Base-by-base conservation (phyloP, 352 stramenopile genomes). In the Phytopythium chamaehyphon region DNA sequence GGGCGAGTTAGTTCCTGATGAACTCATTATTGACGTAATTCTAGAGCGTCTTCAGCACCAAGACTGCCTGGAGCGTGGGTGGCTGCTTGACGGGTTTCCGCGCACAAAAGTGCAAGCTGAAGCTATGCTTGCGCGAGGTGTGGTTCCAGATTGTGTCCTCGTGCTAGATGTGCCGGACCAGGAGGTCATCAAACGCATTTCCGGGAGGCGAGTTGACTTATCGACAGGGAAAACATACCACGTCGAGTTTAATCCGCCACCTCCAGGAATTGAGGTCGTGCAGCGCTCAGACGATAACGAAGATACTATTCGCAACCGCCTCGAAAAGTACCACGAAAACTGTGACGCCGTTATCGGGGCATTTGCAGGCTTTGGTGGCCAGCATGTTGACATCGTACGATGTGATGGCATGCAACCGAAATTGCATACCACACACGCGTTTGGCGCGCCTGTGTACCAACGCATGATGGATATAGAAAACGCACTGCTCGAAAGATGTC, bases 111-210 rank as follows among this genome's bases (percentile, higher is more conserved):
- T 64, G 0, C 90, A 98, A 51, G 91, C 90, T 18, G 60, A 91
- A 19, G 83, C 88, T 7, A 73, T 98, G 28, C 50, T 92, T 15
- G 65, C 74, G 53, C 62, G 47, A 28, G 82, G 79, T 21, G 77
- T 97, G 19, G 57, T 78, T 4, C 83, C 91, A 6, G 65, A 98
- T 23, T 69, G 59, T 43, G 94, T 98, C 23, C 59, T 98, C 26
- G 85, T 98, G 45, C 81, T 99, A 18, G 68, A 98, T 48, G 92
- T 98, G 6, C 92, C 94, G 0, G 95, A 99, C 61, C 76, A 90
- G 6, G 87, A 98, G 45, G 83, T 99, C 2, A 82, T 98, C 54
- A 83, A 95, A 57, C 90, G 96, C 31, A 98, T 99, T 67, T 97
- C 91, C 12, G 95, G 96, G 50, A 83, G 96, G 15, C 96, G 95